Base-by-base conservation (phyloP, 192 early-diverging fungal species). In the Rhizoclosmatium sp. region DNA sequence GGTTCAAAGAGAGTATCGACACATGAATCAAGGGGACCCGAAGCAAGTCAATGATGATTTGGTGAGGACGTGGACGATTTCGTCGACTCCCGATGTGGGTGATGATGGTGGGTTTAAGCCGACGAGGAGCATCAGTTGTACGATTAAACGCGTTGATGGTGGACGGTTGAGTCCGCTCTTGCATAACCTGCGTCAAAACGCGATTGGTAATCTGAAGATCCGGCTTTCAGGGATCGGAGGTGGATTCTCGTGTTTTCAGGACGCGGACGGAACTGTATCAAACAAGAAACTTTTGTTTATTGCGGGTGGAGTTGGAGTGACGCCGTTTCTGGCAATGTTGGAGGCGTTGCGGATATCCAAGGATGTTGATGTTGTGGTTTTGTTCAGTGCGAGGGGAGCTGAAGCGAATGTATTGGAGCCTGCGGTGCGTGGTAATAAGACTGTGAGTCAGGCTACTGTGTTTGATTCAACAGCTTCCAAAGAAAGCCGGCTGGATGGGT, bases 11-110 rank as follows among this genome's bases (percentile, higher is more conserved):
- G 16, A 65, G 16, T 82, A 82, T 49, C 40, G 45, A 23, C 81
- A 82, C 77, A 82, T 82, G 81, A 71, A 64, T 40, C 23, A 79
- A 42, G 39, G 5, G 7, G 65, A 79, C 31, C 81, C 81, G 14
- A 42, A 79, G 42, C 41, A 19, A 2, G 14, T 82, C 39, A 82
- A 82, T 66, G 81, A 82, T 44, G 76, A 78, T 59, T 45, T 42
- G 9, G 56, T 82, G 3, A 49, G 81, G 44, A 81, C 80, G 2
- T 81, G 73, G 73, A 81, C 80, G 10, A 59, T 81, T 56, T 81
- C 80, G 0, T 39, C 21, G 48, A 14, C 60, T 41, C 65, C 41
- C 45, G 5, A 41, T 16, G 14, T 21, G 0, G 48, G 40, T 41
- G 12, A 66, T 59, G 46, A 48, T 7, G 60, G 60, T 21, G 21